Evolutionary conservation across 2,329 filamentous ascomycete genomes (phyloP), one percentile per base, ranked within the genome.

Genomic region (Tolypocladium amazonense): DNA sequence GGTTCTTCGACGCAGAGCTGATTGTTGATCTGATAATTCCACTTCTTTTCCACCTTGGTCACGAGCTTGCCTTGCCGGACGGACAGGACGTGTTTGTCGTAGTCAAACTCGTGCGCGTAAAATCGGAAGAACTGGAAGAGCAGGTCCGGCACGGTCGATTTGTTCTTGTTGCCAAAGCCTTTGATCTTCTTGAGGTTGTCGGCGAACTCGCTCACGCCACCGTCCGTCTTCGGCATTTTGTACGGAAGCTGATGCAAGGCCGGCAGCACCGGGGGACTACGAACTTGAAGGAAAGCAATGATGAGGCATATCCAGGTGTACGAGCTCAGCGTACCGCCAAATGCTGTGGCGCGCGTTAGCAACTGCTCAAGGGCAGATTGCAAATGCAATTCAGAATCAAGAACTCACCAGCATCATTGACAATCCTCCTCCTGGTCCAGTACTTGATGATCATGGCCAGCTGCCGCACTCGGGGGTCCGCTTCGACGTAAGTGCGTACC

Each of bases 281-380:
- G 86, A 57, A 91, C 88, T 75, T 99, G 94, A 33, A 99, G 81
- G 70, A 97, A 99, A 66, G 92, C 95, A 71, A 99, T 88, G 65
- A 97, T 96, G 81, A 99, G 85, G 74, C 94, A 99, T 71, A 97
- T 97, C 94, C 94, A 99, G 27, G 94, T 97, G 71, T 99, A 99
- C 23, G 94, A 99, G 74, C 93, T 97, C 62, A 99, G 81, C 8
- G 94, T 99, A 60, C 91, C 92, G 63, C 94, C 92, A 71, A 92
- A 91, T 61, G 89, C 94, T 95, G 70, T 39, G 56, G 18, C 41
- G 54, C 47, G 23, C 58, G 63, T 71, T 60, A 71, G 70, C 50
- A 56, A 56, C 11, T 20, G 35, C 41, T 18, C 53, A 5, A 33
- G 11, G 18, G 41, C 18, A 45, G 11, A 14, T 20, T 23, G 18